Conservation (phyloP, 1,139 yeast genomes). For the Taphrina flavorubra region DNA sequence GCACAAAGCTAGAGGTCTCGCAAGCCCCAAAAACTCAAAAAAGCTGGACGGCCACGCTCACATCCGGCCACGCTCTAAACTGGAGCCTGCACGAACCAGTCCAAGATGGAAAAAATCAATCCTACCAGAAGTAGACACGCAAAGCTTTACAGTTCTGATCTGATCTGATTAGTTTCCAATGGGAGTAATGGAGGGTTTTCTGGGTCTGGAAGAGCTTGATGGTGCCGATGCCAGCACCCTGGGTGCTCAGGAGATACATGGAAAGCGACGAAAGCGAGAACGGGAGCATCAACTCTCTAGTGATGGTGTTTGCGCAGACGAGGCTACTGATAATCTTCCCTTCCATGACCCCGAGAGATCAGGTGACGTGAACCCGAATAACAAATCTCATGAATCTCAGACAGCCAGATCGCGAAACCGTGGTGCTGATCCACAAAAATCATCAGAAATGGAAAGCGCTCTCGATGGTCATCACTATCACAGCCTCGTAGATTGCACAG, state of each 20-base stretch:
- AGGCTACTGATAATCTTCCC: neutral
- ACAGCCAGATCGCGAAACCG: neutral
- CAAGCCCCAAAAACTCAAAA: neutral
- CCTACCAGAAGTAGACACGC: constrained; percentile 3
- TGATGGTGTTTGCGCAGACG: too few relatives aligned
- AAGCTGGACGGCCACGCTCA: neutral
- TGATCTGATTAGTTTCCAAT: constrained; percentile 49
- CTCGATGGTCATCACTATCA: constrained; percentile 38
- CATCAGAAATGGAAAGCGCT: neutral
- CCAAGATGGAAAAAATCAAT: constrained; percentile 3
- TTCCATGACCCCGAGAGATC: neutral
- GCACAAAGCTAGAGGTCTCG: neutral
- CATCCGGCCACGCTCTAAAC: neutral
- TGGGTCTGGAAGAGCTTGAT: constrained; percentile 90
- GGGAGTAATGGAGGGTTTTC: constrained; percentile 87
- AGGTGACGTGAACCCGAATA: too few relatives aligned
- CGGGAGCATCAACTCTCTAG: neutral
- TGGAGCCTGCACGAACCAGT: neutral
- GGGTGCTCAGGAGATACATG: neutral
- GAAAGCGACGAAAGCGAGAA: neutral
- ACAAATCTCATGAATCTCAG: too few relatives aligned
- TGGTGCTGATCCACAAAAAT: neutral
- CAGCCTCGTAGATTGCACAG: constrained; percentile 54
- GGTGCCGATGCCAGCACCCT: constrained; percentile 55
- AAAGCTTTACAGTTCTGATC: neutral